Evolutionary conservation across 345 rosid genomes (phyloP).

Genomic region (Moringa oleifera): DNA sequence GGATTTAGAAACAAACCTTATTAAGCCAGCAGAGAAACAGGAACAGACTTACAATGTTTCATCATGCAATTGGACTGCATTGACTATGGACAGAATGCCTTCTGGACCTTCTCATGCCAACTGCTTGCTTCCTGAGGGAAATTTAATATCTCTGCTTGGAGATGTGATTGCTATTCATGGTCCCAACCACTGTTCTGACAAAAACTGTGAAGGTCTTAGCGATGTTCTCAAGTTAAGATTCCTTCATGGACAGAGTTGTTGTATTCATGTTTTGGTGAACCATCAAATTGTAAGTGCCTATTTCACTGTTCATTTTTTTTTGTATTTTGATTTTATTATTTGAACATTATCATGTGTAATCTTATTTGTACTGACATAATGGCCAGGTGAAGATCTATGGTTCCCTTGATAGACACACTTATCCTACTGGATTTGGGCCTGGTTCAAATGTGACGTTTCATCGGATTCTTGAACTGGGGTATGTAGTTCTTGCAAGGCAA

Average conservation of each 20-base stretch:
- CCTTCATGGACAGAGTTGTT: constrained; percentile 21
- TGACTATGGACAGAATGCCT: constrained; percentile 13
- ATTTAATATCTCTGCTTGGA: constrained; percentile 47
- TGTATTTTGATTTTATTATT: constrained; percentile 10
- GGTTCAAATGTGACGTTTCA: constrained; percentile 67
- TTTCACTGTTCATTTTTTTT: neutral
- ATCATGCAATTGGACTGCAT: constrained; percentile 13
- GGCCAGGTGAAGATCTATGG: constrained; percentile 62
- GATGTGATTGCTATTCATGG: constrained; percentile 47
- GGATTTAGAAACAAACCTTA: constrained; percentile 28
- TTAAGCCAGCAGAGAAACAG: constrained; percentile 20
- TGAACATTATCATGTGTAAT: constrained; percentile 11
- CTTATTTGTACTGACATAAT: constrained; percentile 16
- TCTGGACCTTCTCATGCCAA: constrained; percentile 26
- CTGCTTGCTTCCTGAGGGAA: constrained; percentile 55
- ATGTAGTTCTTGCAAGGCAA: constrained; percentile 14
- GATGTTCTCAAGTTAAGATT: constrained; percentile 20
- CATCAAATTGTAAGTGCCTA: constrained; percentile 44
- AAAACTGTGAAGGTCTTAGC: constrained; percentile 20
- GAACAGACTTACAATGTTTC: constrained; percentile 26
- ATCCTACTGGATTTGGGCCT: constrained; percentile 68
- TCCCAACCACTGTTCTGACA: constrained; percentile 23
- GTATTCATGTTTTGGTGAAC: constrained; percentile 48
- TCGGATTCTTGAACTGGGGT: constrained; percentile 60
- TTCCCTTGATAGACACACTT: constrained; percentile 39